Percentiles rank a stretch among this genome's conserved stretches.
Conservation (phyloP, 768 basidiomycete species). For the Xanthoconium stramineum region DNA sequence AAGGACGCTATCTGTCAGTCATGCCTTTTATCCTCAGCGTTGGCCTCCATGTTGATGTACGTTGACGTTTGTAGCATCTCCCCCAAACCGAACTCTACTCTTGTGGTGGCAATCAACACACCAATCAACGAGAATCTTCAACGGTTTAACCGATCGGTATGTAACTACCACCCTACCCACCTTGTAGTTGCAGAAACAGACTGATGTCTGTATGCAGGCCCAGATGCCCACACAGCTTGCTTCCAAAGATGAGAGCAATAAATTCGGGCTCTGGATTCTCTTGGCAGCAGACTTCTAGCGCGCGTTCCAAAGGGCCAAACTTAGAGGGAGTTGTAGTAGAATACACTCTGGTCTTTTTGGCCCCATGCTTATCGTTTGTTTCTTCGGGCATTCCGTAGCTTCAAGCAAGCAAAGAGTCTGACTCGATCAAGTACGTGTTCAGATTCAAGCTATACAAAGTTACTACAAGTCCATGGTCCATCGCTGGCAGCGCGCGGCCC, state of each 20-base stretch:
- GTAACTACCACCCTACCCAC: background rate
- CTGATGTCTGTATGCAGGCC: background rate
- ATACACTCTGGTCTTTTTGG: no score
- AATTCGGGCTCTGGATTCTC: constrained; percentile 6
- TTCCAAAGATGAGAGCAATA: background rate
- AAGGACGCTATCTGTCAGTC: constrained; percentile 5
- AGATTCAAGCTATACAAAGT: no score
- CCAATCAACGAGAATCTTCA: background rate
- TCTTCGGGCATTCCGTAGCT: no score
- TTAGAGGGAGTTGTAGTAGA: background rate
- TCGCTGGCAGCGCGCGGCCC: no score
- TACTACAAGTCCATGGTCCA: no score
- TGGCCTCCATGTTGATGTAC: background rate
- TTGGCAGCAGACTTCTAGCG: background rate
- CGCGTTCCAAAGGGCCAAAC: background rate
- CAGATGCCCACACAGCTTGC: background rate
- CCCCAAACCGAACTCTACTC: background rate
- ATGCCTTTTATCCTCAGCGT: background rate
- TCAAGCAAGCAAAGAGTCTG: no score
- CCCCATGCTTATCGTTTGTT: no score
- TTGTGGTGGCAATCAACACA: constrained; percentile 1
- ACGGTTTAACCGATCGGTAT: background rate
- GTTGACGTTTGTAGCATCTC: constrained; percentile 2
- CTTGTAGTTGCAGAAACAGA: background rate
- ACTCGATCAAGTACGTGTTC: no score